Evolutionary conservation across 805 yeast genomes (phyloP).

Genomic region (Suhomyces kilbournensis): DNA sequence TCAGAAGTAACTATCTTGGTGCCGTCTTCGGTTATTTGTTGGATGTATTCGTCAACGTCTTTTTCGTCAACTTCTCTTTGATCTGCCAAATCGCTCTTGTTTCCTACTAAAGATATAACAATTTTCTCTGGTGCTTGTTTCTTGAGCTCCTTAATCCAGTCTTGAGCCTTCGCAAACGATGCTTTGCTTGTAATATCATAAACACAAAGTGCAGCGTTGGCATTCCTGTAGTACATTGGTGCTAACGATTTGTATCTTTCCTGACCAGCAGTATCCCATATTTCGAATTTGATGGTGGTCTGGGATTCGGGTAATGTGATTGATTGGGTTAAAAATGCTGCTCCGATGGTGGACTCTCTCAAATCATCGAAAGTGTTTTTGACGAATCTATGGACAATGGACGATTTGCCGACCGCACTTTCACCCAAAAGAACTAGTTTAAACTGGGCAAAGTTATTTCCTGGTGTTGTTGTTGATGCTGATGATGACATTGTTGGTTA

Average conservation of each 20-base stretch:
- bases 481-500: not conserved
- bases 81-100: conserved; percentile 56
- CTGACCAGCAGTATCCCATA: conserved; percentile 89
- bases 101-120: conserved; percentile 82
- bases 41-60: conserved; percentile 49
- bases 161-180: conserved; percentile 67
- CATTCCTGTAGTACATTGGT: conserved; percentile 80
- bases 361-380: conserved; percentile 70
- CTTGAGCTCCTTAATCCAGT: conserved; percentile 77
- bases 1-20: conserved; percentile 35
- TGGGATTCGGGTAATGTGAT: conserved; percentile 52
- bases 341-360: conserved; percentile 81
- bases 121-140: conserved; percentile 74
- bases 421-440: conserved; percentile 77
- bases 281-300: conserved; percentile 64
- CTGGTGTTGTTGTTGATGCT: conserved; percentile 3
- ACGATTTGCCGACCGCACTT: conserved; percentile 79
- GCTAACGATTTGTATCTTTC: conserved; percentile 75
- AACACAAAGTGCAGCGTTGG: conserved; percentile 77
- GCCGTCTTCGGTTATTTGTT: conserved; percentile 43
- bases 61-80: conserved; percentile 42
- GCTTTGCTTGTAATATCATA: conserved; percentile 69
- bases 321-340: conserved; percentile 74
- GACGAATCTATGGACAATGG: conserved; percentile 66
- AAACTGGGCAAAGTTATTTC: conserved; percentile 45